Percentiles rank a stretch among this genome's conserved stretches.
phyloP scores from a whole-genome alignment of 2,329 filamentous ascomycete species.

The Aspergillus amoenus region DNA sequence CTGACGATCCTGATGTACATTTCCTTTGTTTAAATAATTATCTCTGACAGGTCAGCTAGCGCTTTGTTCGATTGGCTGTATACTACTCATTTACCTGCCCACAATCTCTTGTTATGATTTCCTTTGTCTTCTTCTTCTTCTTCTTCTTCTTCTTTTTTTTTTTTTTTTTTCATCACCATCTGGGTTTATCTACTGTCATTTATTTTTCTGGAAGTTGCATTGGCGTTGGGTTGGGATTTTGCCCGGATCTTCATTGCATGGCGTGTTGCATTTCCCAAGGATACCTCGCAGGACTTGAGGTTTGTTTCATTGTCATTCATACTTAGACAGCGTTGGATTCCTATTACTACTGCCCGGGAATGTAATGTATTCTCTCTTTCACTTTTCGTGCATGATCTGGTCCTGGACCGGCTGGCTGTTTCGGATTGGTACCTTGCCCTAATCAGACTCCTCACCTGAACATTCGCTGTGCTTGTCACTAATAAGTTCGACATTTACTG shows the following conservation, averaged over 20 bases:
- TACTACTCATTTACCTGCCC: neutral
- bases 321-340: constrained; percentile 18
- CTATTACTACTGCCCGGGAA: neutral
- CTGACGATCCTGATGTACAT: constrained; percentile 22
- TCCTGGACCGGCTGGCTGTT: neutral
- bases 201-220: constrained; percentile 3
- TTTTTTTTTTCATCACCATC: neutral
- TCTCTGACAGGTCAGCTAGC: constrained; percentile 5
- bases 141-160: no score
- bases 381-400: neutral
- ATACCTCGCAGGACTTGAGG: constrained; percentile 7
- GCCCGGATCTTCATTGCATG: constrained; percentile 15
- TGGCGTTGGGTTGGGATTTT: constrained; percentile 8
- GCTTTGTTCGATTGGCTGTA: constrained; percentile 2
- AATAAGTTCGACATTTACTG: neutral
- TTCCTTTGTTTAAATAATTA: constrained; percentile 18
- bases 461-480: neutral
- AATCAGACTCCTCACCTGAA: neutral
- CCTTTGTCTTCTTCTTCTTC: neutral
- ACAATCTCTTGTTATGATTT: constrained; percentile 1
- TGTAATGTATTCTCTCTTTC: neutral
- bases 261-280: constrained; percentile 12
- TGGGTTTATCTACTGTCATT: neutral
- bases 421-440: neutral
- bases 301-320: constrained; percentile 6